Base-by-base conservation (phyloP, 768 basidiomycete species). In the Hypsizygus marmoreus region DNA sequence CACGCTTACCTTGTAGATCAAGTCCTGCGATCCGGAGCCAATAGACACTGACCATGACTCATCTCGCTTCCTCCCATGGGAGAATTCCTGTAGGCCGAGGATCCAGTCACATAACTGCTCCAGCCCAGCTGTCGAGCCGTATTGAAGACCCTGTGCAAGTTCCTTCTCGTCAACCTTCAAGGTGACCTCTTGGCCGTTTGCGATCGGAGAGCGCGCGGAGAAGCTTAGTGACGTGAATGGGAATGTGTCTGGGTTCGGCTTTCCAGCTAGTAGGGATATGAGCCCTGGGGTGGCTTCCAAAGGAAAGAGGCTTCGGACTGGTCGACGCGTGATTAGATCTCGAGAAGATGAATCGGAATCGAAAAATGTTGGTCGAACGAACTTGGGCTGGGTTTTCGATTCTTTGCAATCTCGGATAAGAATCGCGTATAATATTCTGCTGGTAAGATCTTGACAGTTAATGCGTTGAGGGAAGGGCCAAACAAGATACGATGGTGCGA, bases 181-280 rank as follows among this genome's bases (percentile, higher is more conserved):
- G 29, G 24, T n/a, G 13, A 50, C 30, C 24, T 82, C 79, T 42
- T 73, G 61, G 14, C 57, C 50, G 9, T 71, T 68, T 45, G 78
- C 67, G 17, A 60, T 63, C 2, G 79, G 79, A 9, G 80, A 77
- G 14, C 74, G 69, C 3, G 82, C 74, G 1, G 73, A 79, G 64
- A 90, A 82, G 44, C 77, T 83, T 54, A 98, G 70, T 0, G 86
- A 83, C 2, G 84, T 82, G 70, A 98, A 90, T 1, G 95, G 95
- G 70, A 97, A 98, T 14, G 91, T 88, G n/a, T 76, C 71, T 7
- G 84, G 76, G 59, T 95, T 95, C 5, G 95, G 95, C 65, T 95
- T 93, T 20, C 95, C 95, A 0, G 93, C 94, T 6, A 95, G 79
- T 24, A 94, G 64, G 3, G 87, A 90, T 44, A 94, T 83, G 28